These are phyloP conservation scores for Suillus sp. DNA, from an alignment of 768 basidiomycete genomes.

Conservation along the genomic window DNA sequence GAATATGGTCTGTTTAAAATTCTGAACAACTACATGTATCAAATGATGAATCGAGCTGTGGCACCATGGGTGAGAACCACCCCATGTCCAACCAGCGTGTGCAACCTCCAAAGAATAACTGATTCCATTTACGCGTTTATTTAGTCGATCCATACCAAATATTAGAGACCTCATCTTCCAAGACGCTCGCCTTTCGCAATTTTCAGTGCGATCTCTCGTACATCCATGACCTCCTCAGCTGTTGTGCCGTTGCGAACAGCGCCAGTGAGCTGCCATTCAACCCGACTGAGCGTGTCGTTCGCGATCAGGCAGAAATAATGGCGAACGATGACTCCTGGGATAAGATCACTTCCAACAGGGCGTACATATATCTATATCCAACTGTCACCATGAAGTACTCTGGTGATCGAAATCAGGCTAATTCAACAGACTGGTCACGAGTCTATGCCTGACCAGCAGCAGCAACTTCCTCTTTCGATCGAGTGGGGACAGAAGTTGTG, in stretches of 20 bases:
- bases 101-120: background rate
- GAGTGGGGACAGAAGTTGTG: constrained; percentile 10
- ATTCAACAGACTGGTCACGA: too few relatives aligned
- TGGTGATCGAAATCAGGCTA: constrained; percentile 26
- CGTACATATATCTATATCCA: constrained; percentile 60
- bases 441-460: constrained; percentile 42
- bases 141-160: constrained; percentile 18
- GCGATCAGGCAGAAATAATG: constrained; percentile 63
- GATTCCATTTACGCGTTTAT: background rate
- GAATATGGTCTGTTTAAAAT: background rate
- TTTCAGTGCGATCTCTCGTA: constrained; percentile 56
- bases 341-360: constrained; percentile 47
- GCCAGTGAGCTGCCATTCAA: constrained; percentile 62
- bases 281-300: constrained; percentile 61
- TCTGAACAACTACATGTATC: constrained; percentile 1
- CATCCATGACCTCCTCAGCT: constrained; percentile 51
- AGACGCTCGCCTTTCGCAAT: constrained; percentile 54
- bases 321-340: constrained; percentile 59
- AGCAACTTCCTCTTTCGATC: constrained; percentile 46
- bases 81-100: background rate
- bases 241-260: constrained; percentile 58
- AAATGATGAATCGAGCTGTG: background rate
- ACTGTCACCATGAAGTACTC: constrained; percentile 58
- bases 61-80: background rate
- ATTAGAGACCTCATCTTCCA: constrained; percentile 56